Base-by-base conservation (phyloP, 2,329 filamentous ascomycete genomes). In the Diplodia scrobiculata region DNA sequence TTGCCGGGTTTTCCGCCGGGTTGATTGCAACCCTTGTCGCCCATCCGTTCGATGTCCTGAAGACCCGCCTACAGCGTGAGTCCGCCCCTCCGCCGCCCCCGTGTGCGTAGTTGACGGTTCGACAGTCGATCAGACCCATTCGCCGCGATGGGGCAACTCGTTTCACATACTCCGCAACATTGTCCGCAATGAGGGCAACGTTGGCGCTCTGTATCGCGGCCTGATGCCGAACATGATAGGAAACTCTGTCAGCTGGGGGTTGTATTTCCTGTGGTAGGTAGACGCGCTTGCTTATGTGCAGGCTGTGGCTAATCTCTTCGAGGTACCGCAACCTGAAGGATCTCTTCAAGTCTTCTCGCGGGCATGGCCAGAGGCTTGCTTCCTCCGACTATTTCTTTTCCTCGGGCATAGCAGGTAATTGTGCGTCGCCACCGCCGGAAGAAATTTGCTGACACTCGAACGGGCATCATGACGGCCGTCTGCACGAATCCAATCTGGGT, bases 401-500 rank as follows among this genome's bases (percentile, higher is more conserved):
- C 3, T 93, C 91, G 38, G 90, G 84, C 1, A 76, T 80, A 45
- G 84, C 85, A 71, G 84, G 82, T 85, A 79, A 66, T 75, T 69
- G 3, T 25, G 9, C 9, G 25, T 7, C 4, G 5, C 25, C 2
- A 27, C 25, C n/a, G 11, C n/a, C 17, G 14, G 29, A 25, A 27
- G 19, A 65, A 9, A n/a, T n/a, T 14, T 58, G 21, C 59, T 69
- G 19, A 67, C 59, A 82, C n/a, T 73, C 36, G n/a, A 19, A 34
- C 29, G 75, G 93, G 94, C 34, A 82, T 89, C 19, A 78, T 91
- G 48, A 96, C 92, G 1, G 90, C 93, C 51, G 80, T 91, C 34
- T 83, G 94, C 70, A 98, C 95, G 34, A 98, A 98, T 76, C 95
- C 95, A 2, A 89, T 99, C 72, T 99, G 95, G 95, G 95, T 99